Base-by-base conservation (phyloP, 352 stramenopile species). In the Globisporangium nodosum region DNA sequence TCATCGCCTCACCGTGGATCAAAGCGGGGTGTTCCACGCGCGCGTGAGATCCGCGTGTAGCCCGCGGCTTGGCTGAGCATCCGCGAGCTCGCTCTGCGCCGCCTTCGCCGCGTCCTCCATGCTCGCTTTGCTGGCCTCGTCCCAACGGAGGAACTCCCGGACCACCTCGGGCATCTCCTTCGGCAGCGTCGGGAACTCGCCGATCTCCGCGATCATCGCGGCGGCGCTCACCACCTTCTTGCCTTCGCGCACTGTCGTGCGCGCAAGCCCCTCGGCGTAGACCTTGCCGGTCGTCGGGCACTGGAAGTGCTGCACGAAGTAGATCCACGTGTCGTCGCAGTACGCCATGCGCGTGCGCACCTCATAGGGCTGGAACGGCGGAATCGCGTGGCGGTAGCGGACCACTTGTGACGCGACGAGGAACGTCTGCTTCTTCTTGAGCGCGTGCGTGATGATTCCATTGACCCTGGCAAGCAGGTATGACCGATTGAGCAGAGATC, bases 391-490 rank as follows among this genome's bases (percentile, higher is more conserved):
- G n/a, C 78, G 76, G 70, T 81, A 87, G 20, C 78, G 76, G 35
- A 88, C 78, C 9, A 68, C 63, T 55, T 93, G 81, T 47, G 80
- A 87, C 27, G 60, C 78, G 0, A 79, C 70, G 20, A 89, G 56
- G 46, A 91, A 78, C 64, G 85, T 73, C 59, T 78, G 78, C 1
- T 68, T 67, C 51, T 87, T 76, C 69, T 87, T 88, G 49, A 89
- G 49, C 9, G 75, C 74, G 27, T 87, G 60, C 47, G 64, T 78
- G 54, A 88, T 60, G 43, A 86, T 71, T 2, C 45, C 45, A 8
- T 49, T 49, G 3, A 49, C 6, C 12, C 45, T 49, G 45, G 7
- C 15, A 48, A 20, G 3, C 42, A 48, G 3, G 42, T 3, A 8
- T 12, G 42, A 48, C 76, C 76, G 21, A 73, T 78, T 20, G 71